Base-by-base conservation (phyloP, 1,139 yeast species). In the Lodderomyces elongisporus region DNA sequence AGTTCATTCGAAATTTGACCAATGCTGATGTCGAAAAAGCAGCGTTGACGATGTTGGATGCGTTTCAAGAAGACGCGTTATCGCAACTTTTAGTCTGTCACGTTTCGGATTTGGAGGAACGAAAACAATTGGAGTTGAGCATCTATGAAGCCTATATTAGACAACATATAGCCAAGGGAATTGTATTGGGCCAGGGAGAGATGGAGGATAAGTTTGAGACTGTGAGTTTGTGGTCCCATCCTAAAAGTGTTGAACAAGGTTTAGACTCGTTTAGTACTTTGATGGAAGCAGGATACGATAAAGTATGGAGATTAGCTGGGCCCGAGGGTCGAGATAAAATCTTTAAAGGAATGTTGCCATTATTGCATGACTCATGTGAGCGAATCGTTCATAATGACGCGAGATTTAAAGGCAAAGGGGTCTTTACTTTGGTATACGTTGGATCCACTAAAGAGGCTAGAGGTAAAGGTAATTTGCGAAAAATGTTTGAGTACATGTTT, bases 401-500 rank as follows among this genome's bases (percentile, higher is more conserved):
- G 6, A 45, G 70, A 28, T 65, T 68, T 36, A 44, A 54, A 38
- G 60, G 57, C 30, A 67, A 66, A 36, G 62, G 66, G 27, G 51
- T 66, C 5, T 79, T 67, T 59, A 77, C 82, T 13, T 64, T 79
- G 47, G 82, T 79, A 24, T 79, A 79, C 47, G 56, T 79, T 30
- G 85, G 84, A 2, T 71, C 81, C 5, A 59, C 71, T 8, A 68
- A 66, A n/a, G 48, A 55, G 15, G 82, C 83, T 7, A 63, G 82
- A 46, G 85, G 85, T 24, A 78, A 78, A 51, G 85, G 85, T 6
- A 77, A 79, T 49, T 77, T 70, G n/a, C 54, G 85, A 30, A 64
- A 64, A 33, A 61, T 77, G 48, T 70, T 79, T 43, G 74, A 75
- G n/a, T 69, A 62, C 46, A 72, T 76, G 70, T 76, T 75, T 42